Evolutionary conservation across 1,139 yeast species (phyloP).

Genomic region (Geotrichum reessii): DNA sequence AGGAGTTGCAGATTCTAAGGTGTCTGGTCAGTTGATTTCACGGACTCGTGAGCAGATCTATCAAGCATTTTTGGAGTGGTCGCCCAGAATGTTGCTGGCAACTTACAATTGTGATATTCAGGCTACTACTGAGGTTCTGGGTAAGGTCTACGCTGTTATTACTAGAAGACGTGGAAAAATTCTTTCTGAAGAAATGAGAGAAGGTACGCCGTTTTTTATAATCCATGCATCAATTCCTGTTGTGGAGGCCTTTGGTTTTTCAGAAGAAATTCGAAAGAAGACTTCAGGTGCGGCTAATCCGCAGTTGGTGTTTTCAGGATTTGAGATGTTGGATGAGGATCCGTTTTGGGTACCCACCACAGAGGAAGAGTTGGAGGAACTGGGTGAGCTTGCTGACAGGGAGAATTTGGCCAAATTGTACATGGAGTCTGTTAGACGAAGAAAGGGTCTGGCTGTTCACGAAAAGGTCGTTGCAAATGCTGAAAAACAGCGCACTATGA

Average conservation of each 20-base stretch:
- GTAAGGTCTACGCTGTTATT: slow-evolving; percentile 91
- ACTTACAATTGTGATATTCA: slow-evolving; percentile 94
- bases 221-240: slow-evolving; percentile 85
- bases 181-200: slow-evolving; percentile 89
- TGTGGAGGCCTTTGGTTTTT: slow-evolving; percentile 92
- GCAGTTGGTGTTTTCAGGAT: slow-evolving; percentile 86
- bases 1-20: slow-evolving; percentile 33
- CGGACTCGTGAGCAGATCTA: slow-evolving; percentile 70
- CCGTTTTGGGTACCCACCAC: slow-evolving; percentile 99
- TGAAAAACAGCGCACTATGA: slow-evolving; percentile 76
- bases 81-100: slow-evolving; percentile 86
- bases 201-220: slow-evolving; percentile 94
- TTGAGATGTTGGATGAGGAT: slow-evolving; percentile 72
- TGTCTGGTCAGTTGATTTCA: slow-evolving; percentile 68
- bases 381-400: slow-evolving; percentile 88
- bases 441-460: slow-evolving; percentile 86
- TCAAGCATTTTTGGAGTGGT: slow-evolving; percentile 63
- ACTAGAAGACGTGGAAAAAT: slow-evolving; percentile 83
- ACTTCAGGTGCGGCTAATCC: slow-evolving; percentile 98
- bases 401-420: slow-evolving; percentile 85
- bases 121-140: slow-evolving; percentile 88
- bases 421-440: slow-evolving; percentile 72
- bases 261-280: slow-evolving; percentile 87
- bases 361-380: slow-evolving; percentile 88
- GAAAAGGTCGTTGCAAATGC: slow-evolving; percentile 88